Evolutionary conservation across 495 filamentous ascomycete genomes (phyloP), one percentile per base, ranked within the genome.

Genomic region (Penicillium soppii): DNA sequence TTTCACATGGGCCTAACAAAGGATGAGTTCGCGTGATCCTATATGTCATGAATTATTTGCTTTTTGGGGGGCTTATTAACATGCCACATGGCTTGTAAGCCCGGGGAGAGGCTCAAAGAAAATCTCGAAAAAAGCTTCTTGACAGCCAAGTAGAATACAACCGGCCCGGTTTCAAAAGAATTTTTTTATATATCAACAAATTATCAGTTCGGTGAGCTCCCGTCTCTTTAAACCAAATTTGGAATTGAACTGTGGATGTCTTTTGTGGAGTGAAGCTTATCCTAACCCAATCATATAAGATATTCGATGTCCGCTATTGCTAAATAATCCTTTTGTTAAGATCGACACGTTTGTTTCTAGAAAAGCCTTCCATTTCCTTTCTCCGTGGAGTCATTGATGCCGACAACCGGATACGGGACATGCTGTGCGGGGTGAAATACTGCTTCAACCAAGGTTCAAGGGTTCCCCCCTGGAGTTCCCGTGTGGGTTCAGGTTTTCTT

Each of bases 221-320:
- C 37, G 37, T 8, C 21, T 40, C 8, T 9, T 13, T 40, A 17
- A 17, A 40, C n/a, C n/a, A n/a, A n/a, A n/a, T n/a, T n/a, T n/a
- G n/a, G n/a, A n/a, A n/a, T n/a, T n/a, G n/a, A n/a, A n/a, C n/a
- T n/a, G n/a, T n/a, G n/a, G n/a, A n/a, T n/a, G n/a, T 15, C 9
- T 6, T 9, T 10, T 23, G 52, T 50, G 53, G 41, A 30, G 26
- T 22, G 30, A 56, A 59, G 52, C 59, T 56, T 57, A 45, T 51
- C 16, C 35, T 0, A 44, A 22, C 16, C 59, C 59, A 60, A 51
- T 60, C 12, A 41, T 3, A 39, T 19, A 37, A 40, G 30, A 52
- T 6, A 36, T 30, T 40, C 41, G 44, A 49, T 22, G 23, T 44
- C 47, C 48, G 47, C 50, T 53, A 52, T 54, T 56, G 41, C 25